These are phyloP conservation scores for Ziziphus jujuba DNA, from an alignment of 306 rosid species.

Conservation along the genomic window DNA sequence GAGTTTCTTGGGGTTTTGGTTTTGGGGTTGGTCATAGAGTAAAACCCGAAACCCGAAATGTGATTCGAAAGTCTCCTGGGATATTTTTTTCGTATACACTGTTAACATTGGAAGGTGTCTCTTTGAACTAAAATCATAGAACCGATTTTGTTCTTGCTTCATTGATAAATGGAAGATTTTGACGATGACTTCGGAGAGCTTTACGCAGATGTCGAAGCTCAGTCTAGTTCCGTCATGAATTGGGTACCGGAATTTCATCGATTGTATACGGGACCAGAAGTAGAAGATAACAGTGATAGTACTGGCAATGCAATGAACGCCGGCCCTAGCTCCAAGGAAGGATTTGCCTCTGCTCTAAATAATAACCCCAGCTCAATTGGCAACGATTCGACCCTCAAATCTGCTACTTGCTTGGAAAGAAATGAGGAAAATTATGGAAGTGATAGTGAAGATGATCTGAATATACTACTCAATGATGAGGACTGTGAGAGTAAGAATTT, in stretches of 20 bases:
- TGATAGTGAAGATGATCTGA: constrained; percentile 65
- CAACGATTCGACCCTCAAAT: constrained; percentile 13
- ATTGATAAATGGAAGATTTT: constrained; percentile 32
- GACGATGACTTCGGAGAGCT: constrained; percentile 65
- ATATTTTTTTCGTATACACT: neutral
- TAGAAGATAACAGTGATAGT: neutral
- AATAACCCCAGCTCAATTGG: constrained; percentile 6
- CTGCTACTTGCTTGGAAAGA: constrained; percentile 12
- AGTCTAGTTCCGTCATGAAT: constrained; percentile 26
- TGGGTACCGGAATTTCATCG: constrained; percentile 15
- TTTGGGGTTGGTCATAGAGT: neutral
- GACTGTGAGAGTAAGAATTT: constrained; percentile 23
- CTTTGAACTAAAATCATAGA: neutral
- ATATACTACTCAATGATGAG: constrained; percentile 63
- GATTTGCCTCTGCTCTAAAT: constrained; percentile 13
- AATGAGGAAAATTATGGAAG: constrained; percentile 31
- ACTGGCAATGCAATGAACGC: neutral
- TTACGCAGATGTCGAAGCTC: constrained; percentile 43
- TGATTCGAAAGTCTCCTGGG: neutral
- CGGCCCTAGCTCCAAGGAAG: neutral
- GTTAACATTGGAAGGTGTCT: constrained; percentile 14
- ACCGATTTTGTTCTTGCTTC: neutral
- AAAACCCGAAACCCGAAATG: neutral
- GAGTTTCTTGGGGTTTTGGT: neutral
- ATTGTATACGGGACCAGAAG: constrained; percentile 16